phyloP scores from a whole-genome alignment of 805 yeast species.

The Saccharomyces eubayanus region DNA sequence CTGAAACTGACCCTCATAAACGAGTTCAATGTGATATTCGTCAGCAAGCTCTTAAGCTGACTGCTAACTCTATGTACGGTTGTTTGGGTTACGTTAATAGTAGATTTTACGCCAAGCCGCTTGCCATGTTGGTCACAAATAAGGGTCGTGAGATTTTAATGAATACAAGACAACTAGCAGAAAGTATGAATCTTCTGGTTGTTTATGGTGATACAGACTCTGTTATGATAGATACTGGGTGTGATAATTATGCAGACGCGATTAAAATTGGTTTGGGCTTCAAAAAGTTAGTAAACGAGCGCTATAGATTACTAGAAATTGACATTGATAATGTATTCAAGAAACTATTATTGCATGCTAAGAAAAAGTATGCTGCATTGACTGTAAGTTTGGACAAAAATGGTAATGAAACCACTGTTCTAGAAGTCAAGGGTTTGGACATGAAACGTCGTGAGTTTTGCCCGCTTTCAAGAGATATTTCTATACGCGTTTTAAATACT shows the following conservation, averaged over 20 bases:
- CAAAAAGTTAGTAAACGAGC: conserved; percentile 77
- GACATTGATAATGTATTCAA: conserved; percentile 93
- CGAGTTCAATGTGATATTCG: conserved; percentile 85
- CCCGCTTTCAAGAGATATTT: conserved; percentile 82
- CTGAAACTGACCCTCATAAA: conserved; percentile 56
- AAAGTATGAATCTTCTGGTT: conserved; percentile 69
- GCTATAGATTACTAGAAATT: conserved; percentile 79
- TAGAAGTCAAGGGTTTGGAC: conserved; percentile 94
- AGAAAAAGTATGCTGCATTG: conserved; percentile 95
- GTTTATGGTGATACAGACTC: conserved; percentile 99
- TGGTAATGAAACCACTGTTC: conserved; percentile 47
- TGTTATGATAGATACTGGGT: conserved; percentile 93
- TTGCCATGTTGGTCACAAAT: conserved; percentile 90
- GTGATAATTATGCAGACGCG: conserved; percentile 61
- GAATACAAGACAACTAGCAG: conserved; percentile 91
- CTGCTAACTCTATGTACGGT: conserved; percentile 99
- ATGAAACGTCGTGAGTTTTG: conserved; percentile 96
- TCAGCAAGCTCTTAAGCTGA: conserved; percentile 90
- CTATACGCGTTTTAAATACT: conserved; percentile 63
- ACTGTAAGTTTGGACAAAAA: conserved; percentile 44
- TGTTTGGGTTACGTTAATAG: conserved; percentile 90
- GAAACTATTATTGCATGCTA: conserved; percentile 77
- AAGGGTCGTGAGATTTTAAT: conserved; percentile 92
- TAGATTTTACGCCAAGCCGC: conserved; percentile 89
- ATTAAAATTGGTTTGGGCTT: conserved; percentile 75